phyloP scores from a whole-genome alignment of 306 rosid species.

The Abrus pulchellus region DNA sequence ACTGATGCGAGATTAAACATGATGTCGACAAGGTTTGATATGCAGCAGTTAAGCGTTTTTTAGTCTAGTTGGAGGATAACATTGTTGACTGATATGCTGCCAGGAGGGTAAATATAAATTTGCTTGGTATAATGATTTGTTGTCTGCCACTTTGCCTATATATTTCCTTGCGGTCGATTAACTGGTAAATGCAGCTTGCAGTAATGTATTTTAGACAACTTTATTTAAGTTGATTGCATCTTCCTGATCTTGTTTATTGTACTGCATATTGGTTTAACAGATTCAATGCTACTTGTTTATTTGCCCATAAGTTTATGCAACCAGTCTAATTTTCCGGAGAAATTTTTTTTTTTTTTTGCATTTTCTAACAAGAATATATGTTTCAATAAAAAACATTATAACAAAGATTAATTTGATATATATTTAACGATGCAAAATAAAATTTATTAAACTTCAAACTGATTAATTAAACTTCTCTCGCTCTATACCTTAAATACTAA shows the following conservation, averaged over 20 bases:
- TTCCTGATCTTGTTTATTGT: conserved; percentile 11
- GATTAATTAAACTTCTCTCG: too few relatives aligned
- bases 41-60: conserved; percentile 40
- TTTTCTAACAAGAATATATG: too few relatives aligned
- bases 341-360: too few relatives aligned
- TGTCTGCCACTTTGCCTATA: conserved; percentile 41
- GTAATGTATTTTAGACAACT: conserved; percentile 40
- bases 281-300: neutral
- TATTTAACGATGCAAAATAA: too few relatives aligned
- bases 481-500: too few relatives aligned
- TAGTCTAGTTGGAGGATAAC: conserved; percentile 38
- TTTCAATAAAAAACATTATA: too few relatives aligned
- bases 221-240: conserved; percentile 38
- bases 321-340: neutral
- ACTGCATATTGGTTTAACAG: conserved; percentile 37
- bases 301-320: neutral
- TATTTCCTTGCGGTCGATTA: conserved; percentile 36
- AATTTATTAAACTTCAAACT: too few relatives aligned
- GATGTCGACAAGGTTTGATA: conserved; percentile 53
- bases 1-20: neutral
- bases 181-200: conserved; percentile 41
- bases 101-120: conserved; percentile 48
- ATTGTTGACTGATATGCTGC: conserved; percentile 29
- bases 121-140: conserved; percentile 46
- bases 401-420: too few relatives aligned